Conservation (phyloP, 2,329 filamentous ascomycete species). For the Pezicula rhizophila region DNA sequence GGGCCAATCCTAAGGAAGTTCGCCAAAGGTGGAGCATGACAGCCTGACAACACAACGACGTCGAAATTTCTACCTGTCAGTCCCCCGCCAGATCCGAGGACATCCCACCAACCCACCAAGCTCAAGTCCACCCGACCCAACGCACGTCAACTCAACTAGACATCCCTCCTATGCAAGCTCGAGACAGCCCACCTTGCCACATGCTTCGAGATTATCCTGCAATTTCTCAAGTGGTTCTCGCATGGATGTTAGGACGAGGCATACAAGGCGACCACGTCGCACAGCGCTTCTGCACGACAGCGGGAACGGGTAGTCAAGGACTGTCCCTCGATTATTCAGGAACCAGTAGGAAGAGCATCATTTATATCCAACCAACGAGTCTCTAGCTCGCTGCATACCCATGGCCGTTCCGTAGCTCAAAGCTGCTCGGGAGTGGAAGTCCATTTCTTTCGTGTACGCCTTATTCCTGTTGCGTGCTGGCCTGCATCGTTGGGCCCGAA, state of each 20-base stretch:
- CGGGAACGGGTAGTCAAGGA: constrained; percentile 10
- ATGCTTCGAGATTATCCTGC: constrained; percentile 1
- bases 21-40: not conserved
- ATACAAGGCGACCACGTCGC: constrained; percentile 27
- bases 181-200: not conserved
- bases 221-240: constrained; percentile 2
- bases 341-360: constrained; percentile 19
- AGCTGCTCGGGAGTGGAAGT: constrained; percentile 9
- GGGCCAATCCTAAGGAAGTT: not conserved
- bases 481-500: constrained; percentile 23
- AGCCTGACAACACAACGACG: constrained; percentile 1
- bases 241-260: constrained; percentile 12
- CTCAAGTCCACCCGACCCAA: not conserved
- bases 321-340: constrained; percentile 5
- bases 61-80: not conserved
- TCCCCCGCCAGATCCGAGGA: not conserved
- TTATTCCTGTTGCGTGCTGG: constrained; percentile 17
- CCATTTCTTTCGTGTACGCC: constrained; percentile 9
- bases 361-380: constrained; percentile 20
- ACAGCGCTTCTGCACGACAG: constrained; percentile 12
- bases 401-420: constrained; percentile 12
- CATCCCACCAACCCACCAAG: not conserved
- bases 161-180: not conserved
- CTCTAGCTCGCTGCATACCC: constrained; percentile 16
- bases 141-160: too few relatives aligned